These are phyloP conservation scores for Leccinum imitatum DNA, from an alignment of 768 basidiomycete genomes.

Conservation along the genomic window DNA sequence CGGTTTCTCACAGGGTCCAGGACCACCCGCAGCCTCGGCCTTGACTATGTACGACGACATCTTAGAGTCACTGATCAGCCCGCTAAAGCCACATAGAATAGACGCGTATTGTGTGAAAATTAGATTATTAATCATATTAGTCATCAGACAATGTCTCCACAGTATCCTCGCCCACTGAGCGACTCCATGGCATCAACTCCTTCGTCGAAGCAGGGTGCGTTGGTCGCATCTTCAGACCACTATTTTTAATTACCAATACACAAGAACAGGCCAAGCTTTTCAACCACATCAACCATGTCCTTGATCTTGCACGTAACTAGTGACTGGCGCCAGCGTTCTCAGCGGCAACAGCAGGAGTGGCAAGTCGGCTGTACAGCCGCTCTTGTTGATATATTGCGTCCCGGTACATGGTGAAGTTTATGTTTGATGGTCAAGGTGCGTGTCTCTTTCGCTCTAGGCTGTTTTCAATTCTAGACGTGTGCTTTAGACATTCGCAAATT, in stretches of 20 bases:
- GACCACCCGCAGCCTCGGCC: too few species aligned
- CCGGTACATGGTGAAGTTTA: slow-evolving; percentile 74
- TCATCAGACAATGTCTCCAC: too few species aligned
- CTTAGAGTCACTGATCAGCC: too few species aligned
- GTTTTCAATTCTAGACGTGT: slow-evolving; percentile 5
- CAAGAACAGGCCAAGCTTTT: slow-evolving; percentile 80
- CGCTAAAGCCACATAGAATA: too few species aligned
- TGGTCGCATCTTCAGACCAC: too few species aligned
- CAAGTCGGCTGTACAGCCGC: slow-evolving; percentile 87
- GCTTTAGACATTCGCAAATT: slow-evolving; percentile 76
- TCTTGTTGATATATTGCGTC: slow-evolving; percentile 88
- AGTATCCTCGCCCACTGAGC: too few species aligned
- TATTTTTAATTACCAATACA: slow-evolving; percentile 30
- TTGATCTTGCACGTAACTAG: slow-evolving; percentile 66
- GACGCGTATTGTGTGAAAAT: too few species aligned
- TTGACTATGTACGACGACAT: too few species aligned
- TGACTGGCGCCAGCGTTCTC: not conserved
- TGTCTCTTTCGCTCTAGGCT: not conserved
- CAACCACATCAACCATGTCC: slow-evolving; percentile 59
- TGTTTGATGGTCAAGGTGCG: slow-evolving; percentile 81
- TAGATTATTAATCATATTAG: too few species aligned
- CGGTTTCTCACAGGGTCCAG: too few species aligned
- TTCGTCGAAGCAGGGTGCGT: too few species aligned
- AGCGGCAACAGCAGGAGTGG: slow-evolving; percentile 94
- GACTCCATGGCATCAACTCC: too few species aligned